phyloP scores from a whole-genome alignment of 2,329 filamentous ascomycete genomes.

The Monilinia fructigena region DNA sequence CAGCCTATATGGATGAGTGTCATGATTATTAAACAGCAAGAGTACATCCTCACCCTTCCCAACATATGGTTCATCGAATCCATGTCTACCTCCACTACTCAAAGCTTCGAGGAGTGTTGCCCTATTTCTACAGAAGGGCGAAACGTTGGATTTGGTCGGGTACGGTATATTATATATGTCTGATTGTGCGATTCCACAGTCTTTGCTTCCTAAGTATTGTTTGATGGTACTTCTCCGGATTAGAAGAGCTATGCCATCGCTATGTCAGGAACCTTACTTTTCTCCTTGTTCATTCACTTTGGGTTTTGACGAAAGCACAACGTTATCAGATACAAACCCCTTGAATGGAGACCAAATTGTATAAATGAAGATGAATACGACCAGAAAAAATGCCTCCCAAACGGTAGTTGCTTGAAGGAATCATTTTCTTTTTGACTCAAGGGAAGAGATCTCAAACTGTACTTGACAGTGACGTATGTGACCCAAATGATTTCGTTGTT shows the following conservation, averaged over 20 bases:
- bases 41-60: conserved; percentile 26
- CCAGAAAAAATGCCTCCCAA: conserved; percentile 10
- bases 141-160: conserved; percentile 21
- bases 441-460: not conserved
- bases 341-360: conserved; percentile 16
- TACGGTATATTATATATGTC: conserved; percentile 32
- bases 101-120: conserved; percentile 43
- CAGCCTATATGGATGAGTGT: conserved; percentile 37
- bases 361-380: conserved; percentile 15
- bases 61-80: conserved; percentile 44
- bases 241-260: not conserved
- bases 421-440: not conserved
- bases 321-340: conserved; percentile 1
- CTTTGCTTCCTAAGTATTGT: conserved; percentile 32
- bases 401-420: conserved; percentile 17
- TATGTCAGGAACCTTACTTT: conserved; percentile 24
- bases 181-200: conserved; percentile 31
- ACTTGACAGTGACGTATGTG: not conserved
- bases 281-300: conserved; percentile 25
- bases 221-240: conserved; percentile 27
- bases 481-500: not conserved
- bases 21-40: not conserved
- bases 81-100: conserved; percentile 44
- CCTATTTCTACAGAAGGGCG: conserved; percentile 35
- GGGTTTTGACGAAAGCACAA: not conserved